These are phyloP conservation scores for Cinchona pubescens DNA, from an alignment of 257 asterid genomes.

Conservation along the genomic window DNA sequence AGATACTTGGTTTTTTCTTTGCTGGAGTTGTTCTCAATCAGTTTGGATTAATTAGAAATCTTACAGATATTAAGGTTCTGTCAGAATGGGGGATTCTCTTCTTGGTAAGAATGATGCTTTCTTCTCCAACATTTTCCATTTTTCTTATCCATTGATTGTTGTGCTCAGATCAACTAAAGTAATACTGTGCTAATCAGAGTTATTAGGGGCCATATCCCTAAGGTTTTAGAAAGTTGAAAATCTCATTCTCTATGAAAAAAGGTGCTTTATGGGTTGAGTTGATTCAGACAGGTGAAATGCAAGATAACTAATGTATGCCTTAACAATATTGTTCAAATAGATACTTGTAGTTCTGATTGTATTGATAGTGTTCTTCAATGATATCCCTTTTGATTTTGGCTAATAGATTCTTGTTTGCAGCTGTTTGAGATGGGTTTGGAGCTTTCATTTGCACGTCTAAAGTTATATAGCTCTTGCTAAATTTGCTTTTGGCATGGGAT, in stretches of 20 bases:
- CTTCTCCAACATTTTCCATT: background rate
- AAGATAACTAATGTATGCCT: background rate
- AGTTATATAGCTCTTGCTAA: conserved; percentile 96
- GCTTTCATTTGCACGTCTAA: conserved; percentile 93
- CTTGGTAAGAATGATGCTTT: conserved; percentile 57
- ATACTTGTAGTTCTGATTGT: background rate
- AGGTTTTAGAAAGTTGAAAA: background rate
- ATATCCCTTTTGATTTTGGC: conserved; percentile 26
- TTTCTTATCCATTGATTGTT: background rate
- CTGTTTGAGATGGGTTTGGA: conserved; percentile 99
- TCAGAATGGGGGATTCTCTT: conserved; percentile 99
- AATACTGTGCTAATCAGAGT: background rate
- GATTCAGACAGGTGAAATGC: background rate
- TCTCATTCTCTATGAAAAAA: background rate
- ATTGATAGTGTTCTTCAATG: background rate
- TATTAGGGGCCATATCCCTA: background rate
- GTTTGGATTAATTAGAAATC: conserved; percentile 82
- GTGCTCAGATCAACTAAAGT: background rate
- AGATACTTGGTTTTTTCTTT: conserved; percentile 98
- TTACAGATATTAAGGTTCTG: conserved; percentile 86
- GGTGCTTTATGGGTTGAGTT: background rate
- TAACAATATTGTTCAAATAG: background rate
- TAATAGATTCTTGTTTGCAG: conserved; percentile 53
- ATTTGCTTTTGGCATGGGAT: conserved; percentile 94
- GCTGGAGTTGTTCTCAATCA: conserved; percentile 98